Conservation (phyloP, 805 yeast species). For the Yarrowia sp. region DNA sequence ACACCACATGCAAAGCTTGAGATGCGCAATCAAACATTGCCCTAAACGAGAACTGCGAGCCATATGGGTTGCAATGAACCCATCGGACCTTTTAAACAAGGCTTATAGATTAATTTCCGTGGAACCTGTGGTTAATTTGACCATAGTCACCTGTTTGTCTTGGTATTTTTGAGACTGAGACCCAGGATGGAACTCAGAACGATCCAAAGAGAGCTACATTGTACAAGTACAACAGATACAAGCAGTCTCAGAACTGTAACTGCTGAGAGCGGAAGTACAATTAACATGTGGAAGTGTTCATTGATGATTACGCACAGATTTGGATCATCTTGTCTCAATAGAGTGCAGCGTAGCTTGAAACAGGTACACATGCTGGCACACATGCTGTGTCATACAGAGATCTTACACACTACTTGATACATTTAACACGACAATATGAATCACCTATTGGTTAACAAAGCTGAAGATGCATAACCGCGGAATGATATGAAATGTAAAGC, state of each 20-base stretch:
- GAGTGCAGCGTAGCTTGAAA: too few species aligned
- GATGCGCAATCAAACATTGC: background rate
- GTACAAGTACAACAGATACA: background rate
- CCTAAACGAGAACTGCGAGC: background rate
- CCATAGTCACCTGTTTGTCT: background rate
- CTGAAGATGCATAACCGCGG: too few species aligned
- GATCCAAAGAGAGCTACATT: background rate
- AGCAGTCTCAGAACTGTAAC: background rate
- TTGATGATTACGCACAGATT: too few species aligned
- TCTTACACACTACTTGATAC: too few species aligned
- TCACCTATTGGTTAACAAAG: too few species aligned
- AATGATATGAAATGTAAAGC: conserved; percentile 3
- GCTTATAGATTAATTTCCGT: background rate
- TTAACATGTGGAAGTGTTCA: too few species aligned
- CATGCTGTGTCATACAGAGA: too few species aligned
- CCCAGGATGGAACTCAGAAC: background rate
- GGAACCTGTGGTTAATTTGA: background rate
- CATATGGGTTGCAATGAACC: background rate
- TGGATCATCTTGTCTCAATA: background rate
- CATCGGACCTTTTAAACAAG: background rate
- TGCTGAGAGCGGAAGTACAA: background rate
- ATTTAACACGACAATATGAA: too few species aligned
- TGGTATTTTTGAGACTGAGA: background rate
- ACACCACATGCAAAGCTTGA: background rate
- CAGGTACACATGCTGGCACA: too few species aligned